These are phyloP conservation scores for Colletotrichum scovillei DNA, from an alignment of 2,329 filamentous ascomycete species.

Conservation along the genomic window DNA sequence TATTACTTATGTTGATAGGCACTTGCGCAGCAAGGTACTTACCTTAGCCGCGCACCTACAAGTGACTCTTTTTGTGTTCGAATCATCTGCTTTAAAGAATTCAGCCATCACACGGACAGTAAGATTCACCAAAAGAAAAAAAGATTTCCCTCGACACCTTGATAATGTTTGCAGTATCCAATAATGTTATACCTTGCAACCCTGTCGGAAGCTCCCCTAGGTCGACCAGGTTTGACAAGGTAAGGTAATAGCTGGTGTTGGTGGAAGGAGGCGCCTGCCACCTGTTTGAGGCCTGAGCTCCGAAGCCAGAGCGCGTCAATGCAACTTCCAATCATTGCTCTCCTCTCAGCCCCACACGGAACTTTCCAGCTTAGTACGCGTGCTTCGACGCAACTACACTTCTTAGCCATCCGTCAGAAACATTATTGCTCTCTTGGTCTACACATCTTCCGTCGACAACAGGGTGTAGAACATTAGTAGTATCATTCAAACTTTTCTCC, in stretches of 20 bases:
- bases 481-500: not conserved
- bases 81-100: too few relatives aligned
- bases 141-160: not conserved
- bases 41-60: too few relatives aligned
- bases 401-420: not conserved
- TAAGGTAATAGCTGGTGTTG: not conserved
- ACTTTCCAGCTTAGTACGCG: conserved; percentile 34
- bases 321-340: conserved; percentile 21
- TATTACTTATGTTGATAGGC: too few relatives aligned
- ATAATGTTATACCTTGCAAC: not conserved
- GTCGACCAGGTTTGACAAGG: not conserved
- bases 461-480: not conserved
- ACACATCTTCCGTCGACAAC: not conserved
- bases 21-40: too few relatives aligned
- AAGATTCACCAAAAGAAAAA: too few relatives aligned
- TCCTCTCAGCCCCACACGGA: conserved; percentile 13
- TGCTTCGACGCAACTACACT: conserved; percentile 22
- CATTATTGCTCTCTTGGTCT: not conserved
- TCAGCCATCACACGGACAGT: too few relatives aligned
- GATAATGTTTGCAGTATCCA: not conserved
- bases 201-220: not conserved
- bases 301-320: not conserved
- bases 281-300: not conserved
- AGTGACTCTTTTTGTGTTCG: too few relatives aligned
- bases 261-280: not conserved